A percentile compares a stretch with the other conserved stretches of the same genome.
These are phyloP conservation scores for Botrytis aclada DNA, from an alignment of 2,329 filamentous ascomycete species.

Conservation along the genomic window DNA sequence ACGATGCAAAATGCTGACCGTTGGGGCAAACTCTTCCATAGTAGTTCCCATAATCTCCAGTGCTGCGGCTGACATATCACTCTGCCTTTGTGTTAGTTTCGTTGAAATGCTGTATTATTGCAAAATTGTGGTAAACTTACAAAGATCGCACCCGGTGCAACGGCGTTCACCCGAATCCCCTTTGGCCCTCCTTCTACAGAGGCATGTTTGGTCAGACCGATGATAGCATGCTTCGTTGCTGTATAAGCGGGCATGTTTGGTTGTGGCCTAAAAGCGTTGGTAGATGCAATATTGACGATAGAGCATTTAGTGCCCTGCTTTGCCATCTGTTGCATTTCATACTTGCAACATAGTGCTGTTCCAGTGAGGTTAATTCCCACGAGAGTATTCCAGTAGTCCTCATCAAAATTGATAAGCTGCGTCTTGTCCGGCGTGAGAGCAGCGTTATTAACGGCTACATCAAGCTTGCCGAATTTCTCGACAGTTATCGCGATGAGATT, in stretches of 20 bases:
- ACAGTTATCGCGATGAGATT: constrained; percentile 37
- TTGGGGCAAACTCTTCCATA: constrained; percentile 43
- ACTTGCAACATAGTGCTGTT: constrained; percentile 18
- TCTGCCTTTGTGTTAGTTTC: constrained; percentile 26
- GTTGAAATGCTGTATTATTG: constrained; percentile 44
- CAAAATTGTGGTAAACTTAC: constrained; percentile 43
- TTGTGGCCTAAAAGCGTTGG: constrained; percentile 15
- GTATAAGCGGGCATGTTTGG: constrained; percentile 27
- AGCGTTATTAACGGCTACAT: constrained; percentile 55
- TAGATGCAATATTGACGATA: constrained; percentile 18
- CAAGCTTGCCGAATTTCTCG: constrained; percentile 48
- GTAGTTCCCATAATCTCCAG: constrained; percentile 46
- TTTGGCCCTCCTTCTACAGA: constrained; percentile 37
- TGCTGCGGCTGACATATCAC: constrained; percentile 41
- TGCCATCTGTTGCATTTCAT: constrained; percentile 15
- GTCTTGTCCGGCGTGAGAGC: constrained; percentile 25
- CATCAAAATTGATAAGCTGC: constrained; percentile 12
- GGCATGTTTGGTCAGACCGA: constrained; percentile 44
- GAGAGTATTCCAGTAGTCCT: constrained; percentile 14
- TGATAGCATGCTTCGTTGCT: constrained; percentile 43
- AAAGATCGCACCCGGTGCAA: constrained; percentile 38
- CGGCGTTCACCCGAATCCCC: constrained; percentile 40
- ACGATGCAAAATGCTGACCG: constrained; percentile 10
- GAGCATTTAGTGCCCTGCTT: constrained; percentile 16
- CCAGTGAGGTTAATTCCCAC: constrained; percentile 14